Evolutionary conservation across 305 asterid species (phyloP).

Genomic region (Plantago coronopus): DNA sequence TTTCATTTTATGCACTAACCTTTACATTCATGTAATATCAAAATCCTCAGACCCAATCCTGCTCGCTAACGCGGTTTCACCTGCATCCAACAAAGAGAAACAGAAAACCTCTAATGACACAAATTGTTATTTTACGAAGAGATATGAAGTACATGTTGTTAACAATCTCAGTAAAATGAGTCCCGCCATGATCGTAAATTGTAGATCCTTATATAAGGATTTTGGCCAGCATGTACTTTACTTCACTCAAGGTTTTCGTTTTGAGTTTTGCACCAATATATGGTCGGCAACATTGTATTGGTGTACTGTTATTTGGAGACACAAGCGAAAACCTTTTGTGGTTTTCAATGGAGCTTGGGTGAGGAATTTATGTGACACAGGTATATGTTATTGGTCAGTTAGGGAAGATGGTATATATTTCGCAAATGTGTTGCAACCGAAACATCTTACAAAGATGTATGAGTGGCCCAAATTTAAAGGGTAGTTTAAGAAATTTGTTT

Average conservation of each 20-base stretch:
- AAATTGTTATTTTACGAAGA: not conserved
- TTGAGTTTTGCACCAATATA: slow-evolving; percentile 8
- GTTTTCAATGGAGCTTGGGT: slow-evolving; percentile 2
- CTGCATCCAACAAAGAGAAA: no score
- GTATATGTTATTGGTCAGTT: not conserved
- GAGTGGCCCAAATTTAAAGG: no score
- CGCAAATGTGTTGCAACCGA: not conserved
- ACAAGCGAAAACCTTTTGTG: not conserved
- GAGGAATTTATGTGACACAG: no score
- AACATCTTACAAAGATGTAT: not conserved
- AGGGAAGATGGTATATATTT: not conserved
- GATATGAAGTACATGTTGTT: not conserved
- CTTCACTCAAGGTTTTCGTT: not conserved
- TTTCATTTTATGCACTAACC: not conserved
- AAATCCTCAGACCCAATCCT: no score
- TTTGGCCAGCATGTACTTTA: slow-evolving; percentile 6
- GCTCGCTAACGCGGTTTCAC: no score
- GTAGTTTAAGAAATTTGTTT: no score
- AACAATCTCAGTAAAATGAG: not conserved
- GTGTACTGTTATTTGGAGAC: not conserved
- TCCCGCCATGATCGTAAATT: not conserved
- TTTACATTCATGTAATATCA: not conserved
- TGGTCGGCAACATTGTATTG: not conserved
- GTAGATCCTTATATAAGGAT: slow-evolving; percentile 10
- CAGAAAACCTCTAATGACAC: no score